Percentiles rank a stretch among this genome's conserved stretches.
Conservation (phyloP, 2,329 filamentous ascomycete genomes). For the Aspergillus pseudonomiae region DNA sequence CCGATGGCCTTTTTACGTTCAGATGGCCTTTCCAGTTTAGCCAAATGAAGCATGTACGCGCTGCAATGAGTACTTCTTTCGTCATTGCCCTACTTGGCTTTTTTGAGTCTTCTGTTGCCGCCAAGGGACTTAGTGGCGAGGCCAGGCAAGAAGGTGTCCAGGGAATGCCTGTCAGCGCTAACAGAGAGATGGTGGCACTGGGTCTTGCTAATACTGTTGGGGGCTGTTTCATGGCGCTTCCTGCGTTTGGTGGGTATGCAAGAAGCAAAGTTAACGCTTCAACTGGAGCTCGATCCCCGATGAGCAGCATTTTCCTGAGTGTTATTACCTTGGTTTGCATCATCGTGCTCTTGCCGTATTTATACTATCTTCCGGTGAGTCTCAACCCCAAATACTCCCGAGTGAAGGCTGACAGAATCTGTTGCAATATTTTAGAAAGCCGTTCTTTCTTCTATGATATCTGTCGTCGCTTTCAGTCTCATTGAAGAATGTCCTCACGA, state of each 20-base stretch:
- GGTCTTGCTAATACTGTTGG: slow-evolving; percentile 90
- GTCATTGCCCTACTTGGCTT: slow-evolving; percentile 95
- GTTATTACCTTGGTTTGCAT: slow-evolving; percentile 80
- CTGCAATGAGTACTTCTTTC: slow-evolving; percentile 88
- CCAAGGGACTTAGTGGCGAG: slow-evolving; percentile 76
- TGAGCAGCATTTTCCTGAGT: slow-evolving; percentile 87
- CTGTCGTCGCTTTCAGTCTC: slow-evolving; percentile 89
- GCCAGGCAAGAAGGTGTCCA: slow-evolving; percentile 66
- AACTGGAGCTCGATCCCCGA: slow-evolving; percentile 88
- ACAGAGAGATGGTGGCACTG: slow-evolving; percentile 88
- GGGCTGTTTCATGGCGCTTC: slow-evolving; percentile 87
- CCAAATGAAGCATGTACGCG: slow-evolving; percentile 79
- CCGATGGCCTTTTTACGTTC: slow-evolving; percentile 74
- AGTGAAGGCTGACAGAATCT: neutral
- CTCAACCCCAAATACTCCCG: neutral
- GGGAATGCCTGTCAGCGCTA: slow-evolving; percentile 82
- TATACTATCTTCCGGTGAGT: slow-evolving; percentile 92
- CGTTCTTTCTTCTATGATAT: slow-evolving; percentile 90
- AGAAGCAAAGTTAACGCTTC: slow-evolving; percentile 93
- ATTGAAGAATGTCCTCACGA: slow-evolving; percentile 96
- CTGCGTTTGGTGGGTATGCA: slow-evolving; percentile 94
- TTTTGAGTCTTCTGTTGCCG: slow-evolving; percentile 95
- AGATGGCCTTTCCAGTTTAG: slow-evolving; percentile 80
- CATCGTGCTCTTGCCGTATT: slow-evolving; percentile 81
- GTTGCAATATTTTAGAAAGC: slow-evolving; percentile 67